Conservation (phyloP, 2,329 filamentous ascomycete species). For the Fusarium pininemorale region DNA sequence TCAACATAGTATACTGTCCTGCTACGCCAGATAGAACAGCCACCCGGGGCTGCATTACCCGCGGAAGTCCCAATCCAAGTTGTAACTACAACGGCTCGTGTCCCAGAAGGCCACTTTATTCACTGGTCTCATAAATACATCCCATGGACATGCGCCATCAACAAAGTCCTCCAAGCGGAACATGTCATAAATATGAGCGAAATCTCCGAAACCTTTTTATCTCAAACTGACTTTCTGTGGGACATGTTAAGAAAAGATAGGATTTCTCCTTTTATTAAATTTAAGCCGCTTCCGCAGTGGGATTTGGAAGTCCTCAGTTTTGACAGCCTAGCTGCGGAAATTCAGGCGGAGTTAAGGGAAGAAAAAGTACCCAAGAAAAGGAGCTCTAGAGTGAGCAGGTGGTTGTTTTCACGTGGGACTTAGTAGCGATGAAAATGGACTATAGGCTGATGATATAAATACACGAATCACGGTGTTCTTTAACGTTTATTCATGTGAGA, state of each 20-base stretch:
- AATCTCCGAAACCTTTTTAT: accelerated
- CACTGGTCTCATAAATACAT: no score
- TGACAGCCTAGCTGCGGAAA: no score
- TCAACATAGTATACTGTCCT: neutral
- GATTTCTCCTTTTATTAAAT: accelerated
- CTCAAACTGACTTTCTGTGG: neutral
- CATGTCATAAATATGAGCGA: neutral
- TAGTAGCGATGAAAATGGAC: neutral
- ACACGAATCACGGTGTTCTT: neutral
- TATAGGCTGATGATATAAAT: neutral
- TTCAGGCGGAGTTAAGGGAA: accelerated
- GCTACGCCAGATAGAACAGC: no score
- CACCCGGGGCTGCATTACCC: no score
- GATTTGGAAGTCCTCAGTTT: neutral
- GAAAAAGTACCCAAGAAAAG: neutral
- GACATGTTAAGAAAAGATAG: accelerated
- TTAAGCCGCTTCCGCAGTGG: neutral
- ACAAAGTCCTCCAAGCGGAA: neutral
- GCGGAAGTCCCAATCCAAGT: neutral
- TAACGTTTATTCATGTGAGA: neutral
- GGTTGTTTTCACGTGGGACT: neutral
- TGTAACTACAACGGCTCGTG: accelerated
- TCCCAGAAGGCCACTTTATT: no score
- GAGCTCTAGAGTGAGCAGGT: neutral
- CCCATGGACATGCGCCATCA: neutral